These are phyloP conservation scores for Aspergillus texensis DNA, from an alignment of 2,329 filamentous ascomycete genomes.

Conservation along the genomic window DNA sequence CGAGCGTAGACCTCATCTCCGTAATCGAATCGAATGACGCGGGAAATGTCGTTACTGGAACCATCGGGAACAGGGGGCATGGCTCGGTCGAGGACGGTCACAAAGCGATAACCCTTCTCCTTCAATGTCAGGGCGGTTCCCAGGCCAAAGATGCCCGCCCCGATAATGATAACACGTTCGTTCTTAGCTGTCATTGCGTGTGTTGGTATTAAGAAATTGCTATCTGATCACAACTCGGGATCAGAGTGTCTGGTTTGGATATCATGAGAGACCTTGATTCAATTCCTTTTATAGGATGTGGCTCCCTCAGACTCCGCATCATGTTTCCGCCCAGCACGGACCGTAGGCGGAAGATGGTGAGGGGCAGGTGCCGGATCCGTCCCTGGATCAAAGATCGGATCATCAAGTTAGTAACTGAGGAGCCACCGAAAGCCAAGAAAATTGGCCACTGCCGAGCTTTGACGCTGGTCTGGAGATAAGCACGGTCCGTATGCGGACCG, in stretches of 20 bases:
- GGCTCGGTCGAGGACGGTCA: conserved; percentile 37
- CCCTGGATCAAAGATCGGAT: neutral
- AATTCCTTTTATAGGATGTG: neutral
- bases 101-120: conserved; percentile 28
- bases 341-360: conserved; percentile 1
- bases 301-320: neutral
- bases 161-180: conserved; percentile 30
- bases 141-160: conserved; percentile 32
- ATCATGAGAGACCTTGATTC: neutral
- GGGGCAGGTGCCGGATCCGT: neutral
- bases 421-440: neutral
- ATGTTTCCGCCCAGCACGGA: neutral
- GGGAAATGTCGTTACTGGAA: conserved; percentile 44
- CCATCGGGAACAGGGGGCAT: conserved; percentile 41
- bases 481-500: neutral
- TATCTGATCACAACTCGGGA: neutral
- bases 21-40: conserved; percentile 62
- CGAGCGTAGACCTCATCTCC: conserved; percentile 72
- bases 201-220: neutral
- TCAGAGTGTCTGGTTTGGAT: neutral
- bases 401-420: neutral
- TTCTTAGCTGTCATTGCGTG: conserved; percentile 26
- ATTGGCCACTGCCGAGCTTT: neutral
- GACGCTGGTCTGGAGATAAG: neutral
- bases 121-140: conserved; percentile 28